phyloP scores from a whole-genome alignment of 2,329 filamentous ascomycete species.

The Helicocarpus griseus region DNA sequence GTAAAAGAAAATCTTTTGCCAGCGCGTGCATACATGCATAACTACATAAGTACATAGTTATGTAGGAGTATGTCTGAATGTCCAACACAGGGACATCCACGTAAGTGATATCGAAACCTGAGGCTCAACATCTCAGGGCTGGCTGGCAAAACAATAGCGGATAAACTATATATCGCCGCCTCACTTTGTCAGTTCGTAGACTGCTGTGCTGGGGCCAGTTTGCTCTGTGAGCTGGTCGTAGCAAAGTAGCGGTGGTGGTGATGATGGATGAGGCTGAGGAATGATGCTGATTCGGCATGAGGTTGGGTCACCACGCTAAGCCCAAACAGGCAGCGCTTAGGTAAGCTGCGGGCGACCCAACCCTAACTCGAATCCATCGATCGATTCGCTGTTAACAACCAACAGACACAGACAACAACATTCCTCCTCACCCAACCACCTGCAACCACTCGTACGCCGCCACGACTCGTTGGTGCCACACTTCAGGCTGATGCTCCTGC shows the following conservation, averaged over 20 bases:
- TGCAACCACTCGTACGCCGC: not conserved
- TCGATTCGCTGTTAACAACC: too few relatives aligned
- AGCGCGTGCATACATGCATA: too few relatives aligned
- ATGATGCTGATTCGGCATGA: not conserved
- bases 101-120: not conserved
- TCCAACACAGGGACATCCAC: not conserved
- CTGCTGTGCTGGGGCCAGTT: not conserved
- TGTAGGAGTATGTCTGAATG: not conserved
- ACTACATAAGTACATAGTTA: not conserved
- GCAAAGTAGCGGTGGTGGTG: not conserved
- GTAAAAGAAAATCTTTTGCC: not conserved
- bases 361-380: not conserved
- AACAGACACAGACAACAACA: not conserved
- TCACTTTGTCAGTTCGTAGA: not conserved
- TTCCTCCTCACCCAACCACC: not conserved
- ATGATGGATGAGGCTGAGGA: not conserved
- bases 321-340: not conserved
- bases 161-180: not conserved
- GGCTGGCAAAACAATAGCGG: not conserved
- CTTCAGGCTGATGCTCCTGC: not conserved
- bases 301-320: too few relatives aligned
- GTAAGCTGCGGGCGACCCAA: not conserved
- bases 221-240: not conserved
- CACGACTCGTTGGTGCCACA: conserved; percentile 4
- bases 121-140: not conserved